Base-by-base conservation (phyloP, 768 basidiomycete species). In the Boletus barrowsii region DNA sequence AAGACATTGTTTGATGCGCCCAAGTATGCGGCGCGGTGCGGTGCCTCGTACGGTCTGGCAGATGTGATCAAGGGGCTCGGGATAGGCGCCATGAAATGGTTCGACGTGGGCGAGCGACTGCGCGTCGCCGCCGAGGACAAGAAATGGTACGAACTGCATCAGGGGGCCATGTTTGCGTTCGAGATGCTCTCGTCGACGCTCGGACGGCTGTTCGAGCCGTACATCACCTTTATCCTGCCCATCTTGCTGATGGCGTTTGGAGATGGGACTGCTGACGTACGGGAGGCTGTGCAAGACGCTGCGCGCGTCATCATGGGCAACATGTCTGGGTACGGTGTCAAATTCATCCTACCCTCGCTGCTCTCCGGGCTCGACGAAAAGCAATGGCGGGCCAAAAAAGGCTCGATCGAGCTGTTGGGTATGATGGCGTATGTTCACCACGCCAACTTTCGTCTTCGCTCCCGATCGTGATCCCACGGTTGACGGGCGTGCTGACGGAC, bases 371-470 rank as follows among this genome's bases (percentile, higher is more conserved):
- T 98, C 48, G 95, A 98, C 61, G 97, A 98, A 70, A 98, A 96
- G 67, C 96, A 98, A 65, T 98, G 97, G 97, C 81, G 97, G 14
- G 92, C 93, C 1, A 98, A 98, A 76, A 91, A 91, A 70, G 97
- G 96, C 2, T 95, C 95, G 8, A 98, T 98, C 56, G 97, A 99
- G 68, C 74, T 98, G 7, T 75, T 99, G 55, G 97, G 97, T 22
- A 90, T 94, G 81, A 98, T 98, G 95, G 97, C 97, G 1, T 98
- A 96, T 72, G 95, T 68, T 93, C 97, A 10, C 97, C 96, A 2
- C 83, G 86, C 37, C 97, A 99, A 70, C 81, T 98, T 15, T 97
- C 97, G 0, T 77, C 93, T 18, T 98, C 96, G 0, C 79, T 99
- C 3, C 96, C 96, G 7, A 91, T 98, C 47, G 93, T 98, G 69